Percentiles rank a stretch among this genome's conserved stretches.
Evolutionary conservation across 129 eudicot genomes (phyloP).

Genomic region (Flaveria sonorensis): DNA sequence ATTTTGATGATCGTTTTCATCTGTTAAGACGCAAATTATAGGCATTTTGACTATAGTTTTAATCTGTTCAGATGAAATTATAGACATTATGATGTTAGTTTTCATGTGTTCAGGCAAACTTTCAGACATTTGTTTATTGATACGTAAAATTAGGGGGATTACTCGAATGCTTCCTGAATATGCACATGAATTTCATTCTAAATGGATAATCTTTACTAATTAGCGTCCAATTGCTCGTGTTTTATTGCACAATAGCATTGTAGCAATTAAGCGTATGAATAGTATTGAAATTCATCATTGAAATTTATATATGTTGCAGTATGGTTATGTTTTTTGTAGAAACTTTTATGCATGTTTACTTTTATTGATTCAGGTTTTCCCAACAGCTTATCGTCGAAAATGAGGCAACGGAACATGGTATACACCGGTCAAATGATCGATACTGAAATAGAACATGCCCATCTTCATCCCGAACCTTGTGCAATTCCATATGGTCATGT

Average conservation of each 20-base stretch:
- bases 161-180: background rate
- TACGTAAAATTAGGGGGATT: background rate
- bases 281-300: conserved; percentile 5
- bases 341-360: background rate
- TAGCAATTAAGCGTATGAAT: background rate
- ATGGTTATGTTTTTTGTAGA: background rate
- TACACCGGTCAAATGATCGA: conserved; percentile 57
- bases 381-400: conserved; percentile 33
- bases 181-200: conserved; percentile 13
- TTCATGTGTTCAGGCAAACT: background rate
- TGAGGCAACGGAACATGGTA: conserved; percentile 76
- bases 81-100: background rate
- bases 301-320: background rate
- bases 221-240: no score
- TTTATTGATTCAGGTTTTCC: conserved; percentile 39
- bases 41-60: background rate
- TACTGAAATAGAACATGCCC: conserved; percentile 52
- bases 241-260: background rate
- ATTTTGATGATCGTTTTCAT: background rate
- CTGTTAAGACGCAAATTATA: background rate
- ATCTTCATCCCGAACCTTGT: conserved; percentile 61
- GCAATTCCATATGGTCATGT: conserved; percentile 42
- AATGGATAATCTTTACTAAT: background rate
- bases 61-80: background rate
- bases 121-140: background rate